Evolutionary conservation across 208 protist genomes (phyloP), one percentile per base, ranked within the genome.

Genomic region (Balamuthia mandrillaris): DNA sequence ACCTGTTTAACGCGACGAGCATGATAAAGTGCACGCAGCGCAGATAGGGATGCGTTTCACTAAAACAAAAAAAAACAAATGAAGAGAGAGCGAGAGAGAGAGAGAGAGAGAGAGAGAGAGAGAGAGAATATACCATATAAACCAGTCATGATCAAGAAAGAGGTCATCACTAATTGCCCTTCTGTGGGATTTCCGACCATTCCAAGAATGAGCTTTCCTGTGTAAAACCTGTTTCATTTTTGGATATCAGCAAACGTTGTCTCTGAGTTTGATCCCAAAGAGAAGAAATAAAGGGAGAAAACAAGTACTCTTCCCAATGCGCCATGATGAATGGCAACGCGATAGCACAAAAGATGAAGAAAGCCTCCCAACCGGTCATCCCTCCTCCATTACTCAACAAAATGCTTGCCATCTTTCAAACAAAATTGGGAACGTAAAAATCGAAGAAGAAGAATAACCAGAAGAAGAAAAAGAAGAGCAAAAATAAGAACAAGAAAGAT

Each of bases 331-430:
- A 75, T 12, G 65, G 65, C 37, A 75, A 85, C 10, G 83, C 87
- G 1, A 77, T 70, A 6, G 74, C 33, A 39, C 79, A 58, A 31
- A 90, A 90, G 78, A 42, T 47, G 18, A 86, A 42, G 31, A 78
- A 39, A 6, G 81, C 58, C 12, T 65, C 44, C 74, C 74, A 87
- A 27, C 49, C 29, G 49, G 1, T 10, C 33, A n/a, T n/a, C n/a
- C n/a, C n/a, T n/a, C n/a, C n/a, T n/a, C n/a, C n/a, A n/a, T n/a
- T n/a, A n/a, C n/a, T n/a, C n/a, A n/a, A n/a, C n/a, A n/a, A n/a
- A n/a, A n/a, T n/a, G n/a, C n/a, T n/a, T n/a, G 27, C 29, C 56
- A 18, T 0, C 74, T 51, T 6, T 44, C 74, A 2, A 63, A 6
- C 9, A 68, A 18, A 37, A 35, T 5, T 33, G 16, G 5, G 5